A percentile compares a stretch with the other conserved stretches of the same genome.
Conservation (phyloP, 2,329 filamentous ascomycete genomes). For the Fonsecaea erecta region DNA sequence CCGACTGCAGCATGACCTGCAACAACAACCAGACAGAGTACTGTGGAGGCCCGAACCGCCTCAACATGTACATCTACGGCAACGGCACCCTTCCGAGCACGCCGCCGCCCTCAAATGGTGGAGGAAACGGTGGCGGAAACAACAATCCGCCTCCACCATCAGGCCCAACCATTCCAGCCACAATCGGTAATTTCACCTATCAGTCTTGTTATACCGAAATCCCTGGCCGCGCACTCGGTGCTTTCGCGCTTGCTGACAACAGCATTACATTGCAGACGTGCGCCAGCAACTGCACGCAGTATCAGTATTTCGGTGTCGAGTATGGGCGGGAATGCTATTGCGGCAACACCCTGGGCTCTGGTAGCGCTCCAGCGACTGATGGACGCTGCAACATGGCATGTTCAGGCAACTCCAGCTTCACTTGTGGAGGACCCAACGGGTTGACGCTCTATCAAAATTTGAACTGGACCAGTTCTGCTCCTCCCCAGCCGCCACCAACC, state of each 20-base stretch:
- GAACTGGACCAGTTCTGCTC: conserved; percentile 18
- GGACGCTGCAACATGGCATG: conserved; percentile 51
- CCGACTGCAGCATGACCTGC: conserved; percentile 36
- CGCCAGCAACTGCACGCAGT: conserved; percentile 38
- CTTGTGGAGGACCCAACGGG: conserved; percentile 57
- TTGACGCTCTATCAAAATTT: conserved; percentile 44
- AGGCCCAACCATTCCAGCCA: conserved; percentile 21
- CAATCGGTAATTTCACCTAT: conserved; percentile 31
- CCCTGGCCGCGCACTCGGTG: conserved; percentile 41
- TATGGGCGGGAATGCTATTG: conserved; percentile 46
- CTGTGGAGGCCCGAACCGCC: conserved; percentile 37
- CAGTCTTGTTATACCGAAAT: conserved; percentile 40
- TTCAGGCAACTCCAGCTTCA: conserved; percentile 44
- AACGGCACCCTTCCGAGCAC: conserved; percentile 22
- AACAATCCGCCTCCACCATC: conserved; percentile 14
- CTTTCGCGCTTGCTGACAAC: conserved; percentile 30
- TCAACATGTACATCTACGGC: conserved; percentile 31
- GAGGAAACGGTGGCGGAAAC: conserved; percentile 16
- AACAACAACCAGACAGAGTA: conserved; percentile 39
- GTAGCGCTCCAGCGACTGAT: conserved; percentile 28
- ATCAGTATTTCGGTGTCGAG: conserved; percentile 42
- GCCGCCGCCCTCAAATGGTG: no score
- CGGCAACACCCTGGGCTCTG: conserved; percentile 39
- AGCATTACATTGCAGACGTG: conserved; percentile 40
- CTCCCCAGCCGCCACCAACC: conserved; percentile 15